Conservation (phyloP, 768 basidiomycete genomes). For the Lactarius trivialis region DNA sequence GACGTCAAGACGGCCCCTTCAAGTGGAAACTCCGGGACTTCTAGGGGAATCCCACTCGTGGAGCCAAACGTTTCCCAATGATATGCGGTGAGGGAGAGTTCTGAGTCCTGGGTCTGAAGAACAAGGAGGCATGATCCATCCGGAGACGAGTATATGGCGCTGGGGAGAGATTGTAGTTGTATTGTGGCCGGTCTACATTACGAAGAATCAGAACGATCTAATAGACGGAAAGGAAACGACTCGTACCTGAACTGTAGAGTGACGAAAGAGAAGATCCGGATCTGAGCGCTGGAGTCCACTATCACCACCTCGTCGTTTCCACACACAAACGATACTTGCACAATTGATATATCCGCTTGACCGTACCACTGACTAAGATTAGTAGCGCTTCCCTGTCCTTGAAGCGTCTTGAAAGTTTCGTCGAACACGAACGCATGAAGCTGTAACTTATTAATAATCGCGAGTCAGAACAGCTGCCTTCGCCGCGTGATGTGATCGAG, state of each 20-base stretch:
- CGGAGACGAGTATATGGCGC: slow-evolving; percentile 39
- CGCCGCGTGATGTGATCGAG: neutral
- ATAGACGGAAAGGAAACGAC: neutral
- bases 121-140: slow-evolving; percentile 49
- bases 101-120: slow-evolving; percentile 21
- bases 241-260: slow-evolving; percentile 48
- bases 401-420: slow-evolving; percentile 27
- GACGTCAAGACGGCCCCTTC: slow-evolving; percentile 37
- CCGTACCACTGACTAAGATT: slow-evolving; percentile 40
- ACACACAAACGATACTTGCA: slow-evolving; percentile 38
- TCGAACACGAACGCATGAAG: slow-evolving; percentile 37
- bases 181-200: slow-evolving; percentile 39
- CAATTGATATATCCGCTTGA: slow-evolving; percentile 25
- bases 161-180: slow-evolving; percentile 32
- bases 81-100: neutral
- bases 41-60: slow-evolving; percentile 35
- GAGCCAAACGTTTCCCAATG: neutral
- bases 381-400: slow-evolving; percentile 36
- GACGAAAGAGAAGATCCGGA: slow-evolving; percentile 26
- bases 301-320: slow-evolving; percentile 48
- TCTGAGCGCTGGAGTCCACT: slow-evolving; percentile 36
- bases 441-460: slow-evolving; percentile 22
- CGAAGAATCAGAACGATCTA: neutral
- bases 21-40: slow-evolving; percentile 26
- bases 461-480: neutral